Evolutionary conservation across 2,329 filamentous ascomycete species (phyloP), one percentile per base, ranked within the genome.

Genomic region (Neocatenulostroma microsporum): DNA sequence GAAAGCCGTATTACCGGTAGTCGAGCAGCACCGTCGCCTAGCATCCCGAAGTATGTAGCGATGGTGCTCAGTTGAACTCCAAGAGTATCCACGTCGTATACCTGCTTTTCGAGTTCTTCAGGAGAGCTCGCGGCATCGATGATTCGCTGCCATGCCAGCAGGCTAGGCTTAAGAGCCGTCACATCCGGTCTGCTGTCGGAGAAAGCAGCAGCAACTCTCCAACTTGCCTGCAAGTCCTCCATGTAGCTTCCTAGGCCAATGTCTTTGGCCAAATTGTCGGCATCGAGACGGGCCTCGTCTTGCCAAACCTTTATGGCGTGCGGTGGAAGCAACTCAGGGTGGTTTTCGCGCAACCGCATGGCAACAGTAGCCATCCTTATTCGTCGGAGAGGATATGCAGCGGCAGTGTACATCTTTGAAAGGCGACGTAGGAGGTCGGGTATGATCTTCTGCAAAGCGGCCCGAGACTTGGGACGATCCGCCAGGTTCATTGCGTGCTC

Each of bases 31-130:
- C 70, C 70, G 21, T 73, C 61, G 1, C 75, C 76, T 38, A 73
- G 69, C 26, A 76, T 69, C 32, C 71, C 69, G 4, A 78, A 63
- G 46, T 70, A 80, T 39, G 78, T 72, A 6, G 70, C 62, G 26
- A 75, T 57, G 2, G 68, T 64, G 36, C 69, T 64, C 24, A 82
- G 57, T 33, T 76, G 70, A 20, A 64, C 49, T 11, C 73, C 44
- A 54, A 73, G 68, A 30, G 61, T 57, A 13, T 67, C 62, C 6
- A 64, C 47, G 46, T 76, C 67, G 30, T 75, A 70, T n/a, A 81
- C 51, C 10, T 57, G 54, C 10, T 56, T 50, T 11, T 60, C 40
- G 13, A 79, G 45, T 5, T 61, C 55, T 6, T 60, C 48, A 55
- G 62, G 59, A 21, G 53, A 53, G 5, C 49, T 30, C 12, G 52